Conservation (phyloP, 805 yeast genomes). For the Cyberlindnera misumaiensis region DNA sequence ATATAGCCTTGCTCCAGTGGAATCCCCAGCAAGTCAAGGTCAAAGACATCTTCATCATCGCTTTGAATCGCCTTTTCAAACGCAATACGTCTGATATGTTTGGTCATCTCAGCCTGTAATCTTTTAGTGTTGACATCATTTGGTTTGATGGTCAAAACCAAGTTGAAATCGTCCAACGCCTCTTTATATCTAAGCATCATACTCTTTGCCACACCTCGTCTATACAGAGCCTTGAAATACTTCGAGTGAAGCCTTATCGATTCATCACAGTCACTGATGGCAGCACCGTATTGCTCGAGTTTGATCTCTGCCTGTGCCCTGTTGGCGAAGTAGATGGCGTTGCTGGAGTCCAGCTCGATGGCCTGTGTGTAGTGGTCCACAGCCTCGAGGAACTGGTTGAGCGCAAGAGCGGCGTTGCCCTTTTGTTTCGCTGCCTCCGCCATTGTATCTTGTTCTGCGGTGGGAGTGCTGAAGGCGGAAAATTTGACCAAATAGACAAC, state of each 20-base stretch:
- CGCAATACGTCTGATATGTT: constrained; percentile 61
- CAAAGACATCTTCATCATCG: constrained; percentile 51
- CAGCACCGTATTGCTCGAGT: constrained; percentile 79
- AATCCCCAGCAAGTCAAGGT: constrained; percentile 9
- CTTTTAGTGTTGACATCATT: constrained; percentile 60
- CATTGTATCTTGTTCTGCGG: constrained; percentile 5
- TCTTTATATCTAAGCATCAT: constrained; percentile 72
- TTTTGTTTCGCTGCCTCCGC: constrained; percentile 53
- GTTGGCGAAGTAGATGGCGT: constrained; percentile 69
- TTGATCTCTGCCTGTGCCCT: constrained; percentile 88
- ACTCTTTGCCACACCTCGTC: constrained; percentile 77
- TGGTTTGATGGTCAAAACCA: constrained; percentile 57
- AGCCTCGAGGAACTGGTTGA: constrained; percentile 58
- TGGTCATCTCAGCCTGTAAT: constrained; percentile 55
- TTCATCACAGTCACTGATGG: constrained; percentile 67
- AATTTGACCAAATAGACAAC: not conserved
- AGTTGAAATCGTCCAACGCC: constrained; percentile 63
- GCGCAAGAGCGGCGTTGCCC: constrained; percentile 71
- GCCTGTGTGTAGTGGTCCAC: constrained; percentile 69
- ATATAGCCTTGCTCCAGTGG: constrained; percentile 46
- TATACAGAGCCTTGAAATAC: constrained; percentile 75
- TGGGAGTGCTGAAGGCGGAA: not conserved
- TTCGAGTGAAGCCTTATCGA: constrained; percentile 63
- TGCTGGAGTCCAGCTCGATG: constrained; percentile 49
- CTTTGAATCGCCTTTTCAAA: constrained; percentile 84